phyloP scores from a whole-genome alignment of 352 stramenopile species.

The Aphanomyces invadans region DNA sequence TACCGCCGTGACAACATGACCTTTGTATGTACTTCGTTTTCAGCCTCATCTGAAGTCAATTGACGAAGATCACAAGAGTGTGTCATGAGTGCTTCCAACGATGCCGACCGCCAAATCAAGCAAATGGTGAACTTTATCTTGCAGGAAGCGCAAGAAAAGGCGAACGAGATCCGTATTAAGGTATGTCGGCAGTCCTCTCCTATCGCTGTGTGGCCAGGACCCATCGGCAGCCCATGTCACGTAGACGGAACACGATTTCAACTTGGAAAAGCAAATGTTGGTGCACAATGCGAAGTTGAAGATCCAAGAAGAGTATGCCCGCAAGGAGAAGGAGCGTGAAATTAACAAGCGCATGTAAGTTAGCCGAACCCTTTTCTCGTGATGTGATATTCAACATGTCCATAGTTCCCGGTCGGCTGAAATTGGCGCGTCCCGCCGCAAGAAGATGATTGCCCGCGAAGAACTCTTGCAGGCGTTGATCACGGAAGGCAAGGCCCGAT shows the following conservation, averaged over 20 bases:
- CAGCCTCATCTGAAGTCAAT: constrained; percentile 22
- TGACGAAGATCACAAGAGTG: constrained; percentile 16
- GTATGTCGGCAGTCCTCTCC: no score
- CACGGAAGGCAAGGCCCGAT: constrained; percentile 48
- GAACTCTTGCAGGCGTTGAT: constrained; percentile 83
- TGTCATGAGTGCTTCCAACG: constrained; percentile 74
- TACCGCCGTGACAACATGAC: background rate
- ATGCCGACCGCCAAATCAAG: constrained; percentile 87
- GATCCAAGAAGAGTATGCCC: constrained; percentile 96
- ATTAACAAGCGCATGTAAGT: constrained; percentile 88
- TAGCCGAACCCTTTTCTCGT: background rate
- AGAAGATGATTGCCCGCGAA: constrained; percentile 95
- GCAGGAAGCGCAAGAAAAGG: constrained; percentile 98
- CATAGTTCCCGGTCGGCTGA: constrained; percentile 83
- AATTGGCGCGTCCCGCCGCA: constrained; percentile 90
- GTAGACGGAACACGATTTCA: constrained; percentile 98
- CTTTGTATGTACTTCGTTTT: constrained; percentile 7
- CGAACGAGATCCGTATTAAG: constrained; percentile 98
- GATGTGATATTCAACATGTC: background rate
- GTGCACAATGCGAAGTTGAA: constrained; percentile 97
- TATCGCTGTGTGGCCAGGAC: no score
- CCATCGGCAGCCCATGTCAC: no score
- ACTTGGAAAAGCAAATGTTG: constrained; percentile 98
- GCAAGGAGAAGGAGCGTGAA: constrained; percentile 97
- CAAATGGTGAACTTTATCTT: constrained; percentile 99